Evolutionary conservation across 139 green algal species (phyloP), one percentile per base, ranked within the genome.

Genomic region (Spirogloea muscicola): DNA sequence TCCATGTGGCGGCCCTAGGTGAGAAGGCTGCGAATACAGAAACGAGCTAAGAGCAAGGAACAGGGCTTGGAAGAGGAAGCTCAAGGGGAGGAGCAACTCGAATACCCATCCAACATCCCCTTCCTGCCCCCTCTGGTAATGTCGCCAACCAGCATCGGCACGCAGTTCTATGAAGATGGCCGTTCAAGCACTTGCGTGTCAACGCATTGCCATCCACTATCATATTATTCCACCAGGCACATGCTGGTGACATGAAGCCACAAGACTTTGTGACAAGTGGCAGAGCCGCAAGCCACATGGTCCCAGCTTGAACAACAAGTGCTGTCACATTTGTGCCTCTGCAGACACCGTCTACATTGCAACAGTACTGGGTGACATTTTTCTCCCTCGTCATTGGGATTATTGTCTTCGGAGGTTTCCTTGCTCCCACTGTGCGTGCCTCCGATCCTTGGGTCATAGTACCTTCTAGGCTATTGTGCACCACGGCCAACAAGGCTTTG

Each of bases 391-490:
- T 96, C n/a, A 52, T 46, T 1, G 57, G 42, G 18, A 88, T 97
- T 72, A 96, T 98, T 49, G 2, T 91, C 0, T 98, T 98, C 87
- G 94, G 94, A 0, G 94, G 85, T 1, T 68, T 98, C 62, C 41
- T 97, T 27, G 90, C 94, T 0, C 94, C 94, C 10, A 77, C 89
- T 38, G 70, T 78, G 39, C n/a, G n/a, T n/a, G n/a, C n/a, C n/a
- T n/a, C n/a, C n/a, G n/a, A n/a, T n/a, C n/a, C n/a, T n/a, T n/a
- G n/a, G n/a, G n/a, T n/a, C n/a, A n/a, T n/a, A n/a, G n/a, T n/a
- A n/a, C n/a, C n/a, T n/a, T n/a, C n/a, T n/a, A n/a, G n/a, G n/a
- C n/a, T n/a, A n/a, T n/a, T n/a, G n/a, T n/a, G n/a, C n/a, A n/a
- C n/a, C n/a, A n/a, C 21, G 46, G 46, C 21, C 21, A 21, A 55